These are phyloP conservation scores for Paspalum vaginatum DNA, from an alignment of 176 grass and related monocot genomes.

Conservation along the genomic window DNA sequence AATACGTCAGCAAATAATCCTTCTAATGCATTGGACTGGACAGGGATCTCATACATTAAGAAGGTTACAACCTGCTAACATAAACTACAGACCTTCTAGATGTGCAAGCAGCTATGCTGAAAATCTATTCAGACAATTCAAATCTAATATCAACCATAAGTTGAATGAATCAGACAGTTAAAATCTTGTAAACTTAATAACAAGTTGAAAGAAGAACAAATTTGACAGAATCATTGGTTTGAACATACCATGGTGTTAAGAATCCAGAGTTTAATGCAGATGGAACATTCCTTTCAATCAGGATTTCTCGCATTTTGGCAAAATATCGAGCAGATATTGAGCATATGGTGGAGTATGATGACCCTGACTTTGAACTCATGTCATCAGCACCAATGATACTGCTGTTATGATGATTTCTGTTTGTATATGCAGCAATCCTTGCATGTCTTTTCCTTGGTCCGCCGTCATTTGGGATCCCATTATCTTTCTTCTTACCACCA, in stretches of 20 bases:
- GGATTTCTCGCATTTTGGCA: slow-evolving; percentile 84
- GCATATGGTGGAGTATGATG: slow-evolving; percentile 82
- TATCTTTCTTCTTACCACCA: slow-evolving; percentile 90
- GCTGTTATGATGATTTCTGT: slow-evolving; percentile 66
- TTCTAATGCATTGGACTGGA: not conserved
- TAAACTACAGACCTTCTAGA: slow-evolving; percentile 1
- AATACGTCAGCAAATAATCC: slow-evolving; percentile 36
- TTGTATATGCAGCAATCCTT: slow-evolving; percentile 60
- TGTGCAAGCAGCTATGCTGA: not conserved
- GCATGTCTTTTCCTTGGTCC: slow-evolving; percentile 87
- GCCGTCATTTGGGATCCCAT: slow-evolving; percentile 62
- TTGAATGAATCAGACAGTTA: no score
- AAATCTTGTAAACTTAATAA: no score
- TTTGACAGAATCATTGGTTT: slow-evolving; percentile 3
- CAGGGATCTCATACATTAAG: slow-evolving; percentile 13
- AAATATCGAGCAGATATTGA: slow-evolving; percentile 88
- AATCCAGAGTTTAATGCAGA: slow-evolving; percentile 94
- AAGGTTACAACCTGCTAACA: slow-evolving; percentile 23
- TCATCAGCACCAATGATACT: slow-evolving; percentile 58
- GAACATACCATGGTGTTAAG: slow-evolving; percentile 88
- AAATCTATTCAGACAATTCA: not conserved
- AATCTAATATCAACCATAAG: slow-evolving; percentile 27
- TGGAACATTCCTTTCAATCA: slow-evolving; percentile 88
- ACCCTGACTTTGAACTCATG: slow-evolving; percentile 68
- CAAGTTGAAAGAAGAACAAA: slow-evolving; percentile 19